Conservation (phyloP, 805 yeast species). For the Candida yuanshanica region DNA sequence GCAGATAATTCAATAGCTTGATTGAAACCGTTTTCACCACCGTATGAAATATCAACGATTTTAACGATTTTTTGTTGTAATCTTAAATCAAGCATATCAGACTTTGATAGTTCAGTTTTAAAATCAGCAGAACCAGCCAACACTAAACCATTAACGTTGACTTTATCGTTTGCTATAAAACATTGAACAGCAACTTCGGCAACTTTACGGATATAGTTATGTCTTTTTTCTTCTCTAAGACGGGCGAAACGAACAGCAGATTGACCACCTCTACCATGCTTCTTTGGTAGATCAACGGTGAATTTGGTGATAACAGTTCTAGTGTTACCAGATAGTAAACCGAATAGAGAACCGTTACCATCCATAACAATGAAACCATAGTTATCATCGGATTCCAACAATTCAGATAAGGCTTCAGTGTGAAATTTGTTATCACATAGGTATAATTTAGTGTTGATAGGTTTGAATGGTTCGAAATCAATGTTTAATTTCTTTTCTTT, state of each 20-base stretch:
- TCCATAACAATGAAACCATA: constrained; percentile 99
- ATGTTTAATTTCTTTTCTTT: constrained; percentile 94
- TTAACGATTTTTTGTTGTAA: constrained; percentile 81
- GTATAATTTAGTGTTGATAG: constrained; percentile 94
- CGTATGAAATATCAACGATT: constrained; percentile 95
- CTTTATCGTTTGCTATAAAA: constrained; percentile 92
- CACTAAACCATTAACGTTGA: constrained; percentile 88
- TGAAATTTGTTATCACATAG: constrained; percentile 98
- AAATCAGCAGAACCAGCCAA: constrained; percentile 99
- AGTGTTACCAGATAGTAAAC: constrained; percentile 92
- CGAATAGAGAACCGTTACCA: constrained; percentile 97
- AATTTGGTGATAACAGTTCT: constrained; percentile 95
- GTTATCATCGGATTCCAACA: constrained; percentile 90
- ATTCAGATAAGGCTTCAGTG: constrained; percentile 92
- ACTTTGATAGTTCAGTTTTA: constrained; percentile 87
- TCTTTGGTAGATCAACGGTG: constrained; percentile 95
- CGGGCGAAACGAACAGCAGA: constrained; percentile 99
- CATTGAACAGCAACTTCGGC: constrained; percentile 98
- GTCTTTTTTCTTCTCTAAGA: constrained; percentile 98
- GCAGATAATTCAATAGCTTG: constrained; percentile 98
- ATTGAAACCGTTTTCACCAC: constrained; percentile 99
- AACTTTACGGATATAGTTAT: constrained; percentile 95
- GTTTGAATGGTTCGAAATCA: constrained; percentile 98
- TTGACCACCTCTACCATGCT: constrained; percentile 99
- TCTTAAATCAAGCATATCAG: constrained; percentile 91